Percentiles rank a stretch among this genome's conserved stretches.
Conservation (phyloP, 345 rosid genomes). For the Iberis pinnata region DNA sequence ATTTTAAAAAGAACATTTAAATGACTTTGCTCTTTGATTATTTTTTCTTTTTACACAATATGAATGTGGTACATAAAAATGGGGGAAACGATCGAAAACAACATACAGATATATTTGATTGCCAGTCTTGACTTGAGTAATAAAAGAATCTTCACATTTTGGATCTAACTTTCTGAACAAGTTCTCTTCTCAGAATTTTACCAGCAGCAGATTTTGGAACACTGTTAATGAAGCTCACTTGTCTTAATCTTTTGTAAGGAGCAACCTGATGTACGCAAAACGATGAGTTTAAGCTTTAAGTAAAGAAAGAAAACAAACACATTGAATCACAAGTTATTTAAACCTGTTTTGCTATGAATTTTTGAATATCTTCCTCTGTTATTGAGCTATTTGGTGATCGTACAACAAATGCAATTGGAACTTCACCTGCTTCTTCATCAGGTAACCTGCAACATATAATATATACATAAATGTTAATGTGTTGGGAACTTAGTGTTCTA, state of each 20-base stretch:
- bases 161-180: conserved; percentile 53
- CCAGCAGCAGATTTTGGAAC: conserved; percentile 85
- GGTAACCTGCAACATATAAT: conserved; percentile 54
- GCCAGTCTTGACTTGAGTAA: not conserved
- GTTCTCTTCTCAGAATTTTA: conserved; percentile 78
- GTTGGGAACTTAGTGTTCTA: not conserved
- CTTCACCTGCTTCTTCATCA: conserved; percentile 91
- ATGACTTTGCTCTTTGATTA: not conserved
- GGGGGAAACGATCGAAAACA: not conserved
- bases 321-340: conserved; percentile 3
- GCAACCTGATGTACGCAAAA: conserved; percentile 53
- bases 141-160: conserved; percentile 41
- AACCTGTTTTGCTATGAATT: conserved; percentile 76
- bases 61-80: not conserved
- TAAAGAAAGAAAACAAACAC: not conserved
- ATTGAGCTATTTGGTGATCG: conserved; percentile 56
- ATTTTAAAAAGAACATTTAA: not conserved
- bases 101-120: not conserved
- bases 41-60: not conserved
- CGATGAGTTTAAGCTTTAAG: not conserved
- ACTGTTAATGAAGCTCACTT: conserved; percentile 51
- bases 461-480: not conserved
- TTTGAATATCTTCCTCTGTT: conserved; percentile 53
- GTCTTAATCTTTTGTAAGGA: conserved; percentile 63
- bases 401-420: conserved; percentile 78